Percentiles rank a stretch among this genome's conserved stretches.
These are phyloP conservation scores for Tetrahymena borealis DNA, from an alignment of 73 alveolate species.

Conservation along the genomic window DNA sequence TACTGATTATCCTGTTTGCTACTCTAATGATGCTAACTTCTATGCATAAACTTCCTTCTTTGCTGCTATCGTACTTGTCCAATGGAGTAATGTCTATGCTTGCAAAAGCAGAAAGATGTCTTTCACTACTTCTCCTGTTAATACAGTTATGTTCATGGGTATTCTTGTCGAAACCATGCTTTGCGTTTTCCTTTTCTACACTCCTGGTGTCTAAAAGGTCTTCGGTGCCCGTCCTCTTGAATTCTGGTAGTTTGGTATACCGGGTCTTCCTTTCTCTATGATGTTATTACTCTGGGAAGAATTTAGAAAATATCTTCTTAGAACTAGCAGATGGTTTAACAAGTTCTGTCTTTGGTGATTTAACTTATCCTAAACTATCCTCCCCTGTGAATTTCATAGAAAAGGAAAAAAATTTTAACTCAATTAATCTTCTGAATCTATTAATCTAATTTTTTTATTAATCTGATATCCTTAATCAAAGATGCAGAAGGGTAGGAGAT, in stretches of 20 bases:
- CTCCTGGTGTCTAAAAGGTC: conserved; percentile 38
- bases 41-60: conserved; percentile 44
- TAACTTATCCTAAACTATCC: background rate
- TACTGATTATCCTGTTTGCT: conserved; percentile 51
- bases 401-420: too few species aligned
- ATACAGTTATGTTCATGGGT: conserved; percentile 27
- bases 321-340: background rate
- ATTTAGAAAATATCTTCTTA: conserved; percentile 21
- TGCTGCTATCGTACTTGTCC: conserved; percentile 38
- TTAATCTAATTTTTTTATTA: too few species aligned
- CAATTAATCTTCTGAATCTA: too few species aligned
- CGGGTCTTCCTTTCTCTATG: conserved; percentile 39
- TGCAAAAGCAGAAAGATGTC: conserved; percentile 48
- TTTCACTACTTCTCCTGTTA: conserved; percentile 9
- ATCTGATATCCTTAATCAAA: too few species aligned
- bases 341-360: background rate
- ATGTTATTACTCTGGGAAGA: conserved; percentile 41
- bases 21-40: conserved; percentile 49
- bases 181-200: conserved; percentile 21
- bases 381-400: too few species aligned
- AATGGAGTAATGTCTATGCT: conserved; percentile 42
- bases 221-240: conserved; percentile 48
- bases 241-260: conserved; percentile 15
- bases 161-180: conserved; percentile 15
- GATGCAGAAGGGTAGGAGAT: too few species aligned